A percentile compares a stretch with the other conserved stretches of the same genome.
These are phyloP conservation scores for Globisporangium recalcitrans DNA, from an alignment of 352 stramenopile species.

Conservation along the genomic window DNA sequence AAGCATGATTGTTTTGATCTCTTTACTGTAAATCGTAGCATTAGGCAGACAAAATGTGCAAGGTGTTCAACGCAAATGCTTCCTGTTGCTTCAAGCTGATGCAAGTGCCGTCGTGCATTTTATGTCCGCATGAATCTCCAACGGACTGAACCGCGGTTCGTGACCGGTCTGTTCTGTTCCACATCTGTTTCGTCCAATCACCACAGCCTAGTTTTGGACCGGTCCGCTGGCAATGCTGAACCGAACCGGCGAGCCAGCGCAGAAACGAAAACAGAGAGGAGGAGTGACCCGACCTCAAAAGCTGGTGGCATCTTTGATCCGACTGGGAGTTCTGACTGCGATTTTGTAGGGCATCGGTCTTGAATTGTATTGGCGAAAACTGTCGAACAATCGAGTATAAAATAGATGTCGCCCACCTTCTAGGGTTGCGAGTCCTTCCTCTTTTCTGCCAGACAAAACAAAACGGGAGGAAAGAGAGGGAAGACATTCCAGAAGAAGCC, in stretches of 20 bases:
- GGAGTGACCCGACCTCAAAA: neutral
- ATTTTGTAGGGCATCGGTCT: neutral
- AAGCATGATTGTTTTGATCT: neutral
- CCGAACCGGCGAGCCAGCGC: neutral
- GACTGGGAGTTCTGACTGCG: neutral
- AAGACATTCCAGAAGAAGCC: conserved; percentile 4
- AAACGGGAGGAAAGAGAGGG: neutral
- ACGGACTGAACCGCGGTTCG: neutral
- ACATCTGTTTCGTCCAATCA: neutral
- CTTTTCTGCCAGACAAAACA: neutral
- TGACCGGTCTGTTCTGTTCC: neutral
- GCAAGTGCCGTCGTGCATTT: neutral
- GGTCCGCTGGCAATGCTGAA: neutral
- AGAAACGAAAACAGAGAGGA: neutral
- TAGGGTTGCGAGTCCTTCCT: neutral
- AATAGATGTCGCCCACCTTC: neutral
- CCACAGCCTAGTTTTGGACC: neutral
- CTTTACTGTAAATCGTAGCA: neutral
- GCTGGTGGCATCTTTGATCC: neutral
- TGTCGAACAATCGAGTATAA: neutral
- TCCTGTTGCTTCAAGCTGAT: neutral
- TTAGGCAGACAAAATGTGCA: too few species aligned
- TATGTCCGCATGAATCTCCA: neutral
- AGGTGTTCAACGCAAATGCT: too few species aligned
- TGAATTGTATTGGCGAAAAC: neutral